These are phyloP conservation scores for Asterionellopsis glacialis DNA, from an alignment of 108 stramenopile species.

Conservation along the genomic window DNA sequence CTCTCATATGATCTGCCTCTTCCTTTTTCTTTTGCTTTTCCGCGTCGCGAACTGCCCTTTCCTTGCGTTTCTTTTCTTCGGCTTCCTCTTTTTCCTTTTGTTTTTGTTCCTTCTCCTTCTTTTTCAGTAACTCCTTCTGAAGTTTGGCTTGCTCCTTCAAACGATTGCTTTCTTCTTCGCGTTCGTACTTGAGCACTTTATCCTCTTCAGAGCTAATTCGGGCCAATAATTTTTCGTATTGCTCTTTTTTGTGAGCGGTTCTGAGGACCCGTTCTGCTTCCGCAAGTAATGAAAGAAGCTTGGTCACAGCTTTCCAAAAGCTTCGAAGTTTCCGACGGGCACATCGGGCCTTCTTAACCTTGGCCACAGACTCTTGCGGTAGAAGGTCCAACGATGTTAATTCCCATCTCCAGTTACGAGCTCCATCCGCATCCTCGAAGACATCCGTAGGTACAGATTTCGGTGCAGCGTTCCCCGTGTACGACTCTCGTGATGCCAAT, in stretches of 20 bases:
- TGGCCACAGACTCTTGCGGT: conserved; percentile 23
- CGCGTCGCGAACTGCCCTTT: conserved; percentile 23
- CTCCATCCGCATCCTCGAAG: conserved; percentile 22
- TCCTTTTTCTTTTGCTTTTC: conserved; percentile 34
- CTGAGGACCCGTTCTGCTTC: conserved; percentile 25
- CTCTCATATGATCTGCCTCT: conserved; percentile 16
- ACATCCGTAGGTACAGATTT: background rate
- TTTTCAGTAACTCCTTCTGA: conserved; percentile 37
- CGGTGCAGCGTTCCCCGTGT: conserved; percentile 15
- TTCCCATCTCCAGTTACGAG: conserved; percentile 80
- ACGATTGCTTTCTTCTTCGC: conserved; percentile 66
- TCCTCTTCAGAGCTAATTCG: conserved; percentile 70
- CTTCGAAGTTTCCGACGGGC: conserved; percentile 50
- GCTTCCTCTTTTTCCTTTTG: conserved; percentile 40
- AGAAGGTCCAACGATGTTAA: conserved; percentile 57
- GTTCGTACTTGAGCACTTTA: conserved; percentile 74
- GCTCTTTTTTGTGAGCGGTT: conserved; percentile 7
- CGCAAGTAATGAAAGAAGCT: conserved; percentile 39
- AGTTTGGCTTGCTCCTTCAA: conserved; percentile 37
- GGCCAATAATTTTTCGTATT: conserved; percentile 23
- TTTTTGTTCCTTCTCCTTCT: conserved; percentile 39
- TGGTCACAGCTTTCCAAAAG: conserved; percentile 43
- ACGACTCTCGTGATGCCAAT: conserved; percentile 57
- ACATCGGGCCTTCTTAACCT: conserved; percentile 55
- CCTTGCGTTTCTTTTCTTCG: conserved; percentile 26